phyloP scores from a whole-genome alignment of 139 green algal species.

The Diplosphaera chodatii region DNA sequence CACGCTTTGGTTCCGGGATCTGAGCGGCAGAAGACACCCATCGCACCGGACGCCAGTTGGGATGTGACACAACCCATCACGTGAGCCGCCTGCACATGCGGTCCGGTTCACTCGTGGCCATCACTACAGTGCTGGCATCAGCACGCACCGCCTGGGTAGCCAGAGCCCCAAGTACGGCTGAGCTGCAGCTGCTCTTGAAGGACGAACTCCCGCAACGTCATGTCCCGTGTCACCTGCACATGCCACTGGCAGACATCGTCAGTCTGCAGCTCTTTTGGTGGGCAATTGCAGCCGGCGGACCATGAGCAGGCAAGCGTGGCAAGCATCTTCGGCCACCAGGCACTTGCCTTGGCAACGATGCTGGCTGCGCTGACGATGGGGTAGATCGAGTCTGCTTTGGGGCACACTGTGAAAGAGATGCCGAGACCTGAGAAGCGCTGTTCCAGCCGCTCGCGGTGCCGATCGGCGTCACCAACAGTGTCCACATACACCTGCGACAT shows the following conservation, averaged over 20 bases:
- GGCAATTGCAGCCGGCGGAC: too few relatives aligned
- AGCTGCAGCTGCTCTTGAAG: neutral
- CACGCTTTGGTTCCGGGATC: slow-evolving; percentile 77
- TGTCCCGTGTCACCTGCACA: slow-evolving; percentile 41
- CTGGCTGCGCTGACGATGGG: slow-evolving; percentile 87
- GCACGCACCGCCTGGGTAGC: slow-evolving; percentile 52
- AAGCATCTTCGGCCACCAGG: neutral
- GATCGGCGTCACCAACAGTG: slow-evolving; percentile 83
- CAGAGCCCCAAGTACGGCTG: slow-evolving; percentile 35
- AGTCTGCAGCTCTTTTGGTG: too few relatives aligned
- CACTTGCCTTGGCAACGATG: slow-evolving; percentile 85
- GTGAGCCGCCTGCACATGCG: neutral
- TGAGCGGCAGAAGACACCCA: too few relatives aligned
- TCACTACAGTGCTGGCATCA: neutral
- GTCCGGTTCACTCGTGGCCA: too few relatives aligned
- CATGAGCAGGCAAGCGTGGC: neutral
- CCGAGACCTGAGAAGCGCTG: slow-evolving; percentile 54
- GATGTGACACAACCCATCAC: too few relatives aligned
- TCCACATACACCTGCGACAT: slow-evolving; percentile 82
- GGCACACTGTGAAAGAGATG: slow-evolving; percentile 57
- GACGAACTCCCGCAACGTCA: slow-evolving; percentile 16
- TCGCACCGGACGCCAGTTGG: too few relatives aligned
- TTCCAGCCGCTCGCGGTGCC: slow-evolving; percentile 38
- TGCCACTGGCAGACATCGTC: too few relatives aligned
- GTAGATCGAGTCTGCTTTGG: slow-evolving; percentile 85